These are phyloP conservation scores for Cicer arietinum DNA, from an alignment of 306 rosid genomes.

Conservation along the genomic window DNA sequence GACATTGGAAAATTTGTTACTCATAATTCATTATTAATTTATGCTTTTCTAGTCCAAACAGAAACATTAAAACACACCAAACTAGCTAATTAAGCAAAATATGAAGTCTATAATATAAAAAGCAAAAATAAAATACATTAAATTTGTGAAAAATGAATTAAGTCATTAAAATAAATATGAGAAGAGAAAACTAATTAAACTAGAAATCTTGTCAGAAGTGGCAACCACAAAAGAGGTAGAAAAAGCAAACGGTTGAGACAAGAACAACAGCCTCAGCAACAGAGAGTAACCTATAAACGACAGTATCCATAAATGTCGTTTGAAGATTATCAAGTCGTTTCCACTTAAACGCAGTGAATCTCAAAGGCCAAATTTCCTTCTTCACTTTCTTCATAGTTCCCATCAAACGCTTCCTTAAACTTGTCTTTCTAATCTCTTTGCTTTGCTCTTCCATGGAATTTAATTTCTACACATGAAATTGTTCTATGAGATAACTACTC, in stretches of 20 bases:
- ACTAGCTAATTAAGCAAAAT: too few relatives aligned
- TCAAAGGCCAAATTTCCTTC: slow-evolving; percentile 49
- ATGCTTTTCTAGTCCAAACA: too few relatives aligned
- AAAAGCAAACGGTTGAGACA: slow-evolving; percentile 74
- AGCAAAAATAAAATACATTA: too few relatives aligned
- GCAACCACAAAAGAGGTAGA: slow-evolving; percentile 85
- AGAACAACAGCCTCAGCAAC: slow-evolving; percentile 70
- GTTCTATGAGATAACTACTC: neutral
- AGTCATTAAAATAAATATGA: neutral
- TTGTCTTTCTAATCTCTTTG: slow-evolving; percentile 5
- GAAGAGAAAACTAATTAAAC: neutral
- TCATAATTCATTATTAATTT: too few relatives aligned
- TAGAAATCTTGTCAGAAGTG: slow-evolving; percentile 47
- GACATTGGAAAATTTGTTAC: too few relatives aligned
- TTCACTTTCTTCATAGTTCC: slow-evolving; percentile 56
- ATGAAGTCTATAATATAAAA: too few relatives aligned
- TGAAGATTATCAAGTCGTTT: slow-evolving; percentile 58
- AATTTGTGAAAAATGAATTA: neutral
- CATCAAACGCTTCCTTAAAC: slow-evolving; percentile 18
- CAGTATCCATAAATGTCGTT: slow-evolving; percentile 60
- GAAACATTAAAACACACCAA: too few relatives aligned
- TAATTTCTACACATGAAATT: neutral
- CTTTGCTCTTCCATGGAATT: neutral
- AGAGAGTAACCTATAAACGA: slow-evolving; percentile 63
- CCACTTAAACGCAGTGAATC: slow-evolving; percentile 56